Evolutionary conservation across 306 rosid genomes (phyloP), one percentile per base, ranked within the genome.

Genomic region (Fragaria vesca): DNA sequence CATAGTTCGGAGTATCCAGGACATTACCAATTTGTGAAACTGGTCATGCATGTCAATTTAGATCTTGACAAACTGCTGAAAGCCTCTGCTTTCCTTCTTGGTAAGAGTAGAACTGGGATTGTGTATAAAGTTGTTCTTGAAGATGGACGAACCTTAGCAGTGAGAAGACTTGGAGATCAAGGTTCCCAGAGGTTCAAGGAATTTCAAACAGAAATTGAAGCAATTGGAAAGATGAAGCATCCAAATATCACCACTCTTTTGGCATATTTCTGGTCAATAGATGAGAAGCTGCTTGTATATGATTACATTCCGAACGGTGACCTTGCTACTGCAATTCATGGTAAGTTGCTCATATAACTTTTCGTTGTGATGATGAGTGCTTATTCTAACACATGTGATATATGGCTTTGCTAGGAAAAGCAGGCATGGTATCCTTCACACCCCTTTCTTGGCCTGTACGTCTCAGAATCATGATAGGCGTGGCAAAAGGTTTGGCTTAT

Each of bases 191-290:
- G 97, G 83, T 89, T 88, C 61, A 94, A 90, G 81, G 98, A 92
- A 76, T 94, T 94, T 68, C 98, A 94, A 79, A 88, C 94, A 8
- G 94, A 92, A 88, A 96, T 94, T 8, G 98, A 94, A 86, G 97
- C 96, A 66, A 88, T 94, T 73, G 98, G 98, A 74, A 92, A 87
- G 88, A 78, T 92, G 69, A 90, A 90, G 80, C 96, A 94, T 87
- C 97, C 90, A 40, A 94, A 94, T 72, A 71, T 94, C 71, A 94
- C 86, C 69, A 84, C 92, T 24, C 87, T 94, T 18, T 76, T 89
- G 83, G 98, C 98, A 55, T 94, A 92, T 80, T 94, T 89, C 73
- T 94, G 98, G 97, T 94, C 98, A 81, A 93, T 89, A 58, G 98
- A 94, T 82, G 98, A 94, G 88, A 94, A 94, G 83, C 93, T 94